phyloP scores from a whole-genome alignment of 164 flowering plant genomes.

The Protea cynaroides region DNA sequence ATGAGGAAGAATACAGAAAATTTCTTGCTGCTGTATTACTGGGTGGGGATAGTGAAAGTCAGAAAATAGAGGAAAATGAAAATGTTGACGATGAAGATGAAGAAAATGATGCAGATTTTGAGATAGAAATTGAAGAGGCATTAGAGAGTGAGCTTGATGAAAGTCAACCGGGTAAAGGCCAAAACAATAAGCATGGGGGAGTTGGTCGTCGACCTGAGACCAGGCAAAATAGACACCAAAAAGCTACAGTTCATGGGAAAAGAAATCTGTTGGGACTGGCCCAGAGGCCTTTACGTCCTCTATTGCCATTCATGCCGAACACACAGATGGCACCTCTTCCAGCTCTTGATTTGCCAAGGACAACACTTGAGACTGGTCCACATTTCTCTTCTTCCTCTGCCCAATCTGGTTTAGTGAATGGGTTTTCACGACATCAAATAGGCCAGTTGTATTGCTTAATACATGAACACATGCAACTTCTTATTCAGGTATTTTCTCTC shows the following conservation, averaged over 20 bases:
- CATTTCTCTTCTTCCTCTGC: constrained; percentile 21
- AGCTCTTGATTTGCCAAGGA: constrained; percentile 21
- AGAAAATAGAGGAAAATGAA: constrained; percentile 27
- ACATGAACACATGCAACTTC: constrained; percentile 92
- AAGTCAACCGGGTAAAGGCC: constrained; percentile 11
- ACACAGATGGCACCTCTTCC: constrained; percentile 29
- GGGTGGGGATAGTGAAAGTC: constrained; percentile 44
- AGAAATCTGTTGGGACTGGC: constrained; percentile 35
- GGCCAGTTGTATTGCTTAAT: constrained; percentile 83
- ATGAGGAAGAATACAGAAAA: constrained; percentile 87
- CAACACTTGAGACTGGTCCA: constrained; percentile 14
- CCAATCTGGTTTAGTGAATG: constrained; percentile 33
- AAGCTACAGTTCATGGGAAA: constrained; percentile 22
- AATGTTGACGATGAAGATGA: constrained; percentile 76
- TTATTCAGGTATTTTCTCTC: constrained; percentile 78
- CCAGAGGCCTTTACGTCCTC: constrained; percentile 65
- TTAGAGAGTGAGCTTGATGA: constrained; percentile 86
- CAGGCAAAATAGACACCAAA: constrained; percentile 62
- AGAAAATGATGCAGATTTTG: constrained; percentile 97
- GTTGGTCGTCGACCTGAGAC: constrained; percentile 57
- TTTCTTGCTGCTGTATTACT: constrained; percentile 84
- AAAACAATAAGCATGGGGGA: constrained; percentile 21
- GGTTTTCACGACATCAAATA: constrained; percentile 71
- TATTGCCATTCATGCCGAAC: constrained; percentile 44
- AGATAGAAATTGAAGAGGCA: constrained; percentile 89